Evolutionary conservation across 2,329 filamentous ascomycete species (phyloP), one percentile per base, ranked within the genome.

Genomic region (Claviceps monticola): DNA sequence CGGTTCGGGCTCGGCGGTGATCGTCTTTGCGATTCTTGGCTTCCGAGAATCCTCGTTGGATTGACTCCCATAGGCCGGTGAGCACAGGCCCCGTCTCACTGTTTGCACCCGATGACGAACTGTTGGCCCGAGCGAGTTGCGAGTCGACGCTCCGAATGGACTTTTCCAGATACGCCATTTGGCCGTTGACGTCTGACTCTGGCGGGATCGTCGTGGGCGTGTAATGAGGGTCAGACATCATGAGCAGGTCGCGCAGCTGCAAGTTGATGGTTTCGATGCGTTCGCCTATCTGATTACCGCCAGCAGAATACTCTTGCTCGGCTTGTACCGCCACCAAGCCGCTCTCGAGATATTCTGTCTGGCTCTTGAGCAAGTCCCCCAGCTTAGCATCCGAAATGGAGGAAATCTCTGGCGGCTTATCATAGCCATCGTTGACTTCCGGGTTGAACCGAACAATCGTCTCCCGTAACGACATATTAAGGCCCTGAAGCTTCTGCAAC

Each of bases 281-380:
- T 46, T 73, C 69, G 60, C 79, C 74, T 4, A 71, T 67, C 51
- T 74, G 59, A 14, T 55, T 56, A 16, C 54, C 55, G 2, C 58
- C 59, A 1, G 55, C 48, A 7, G 57, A 62, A 53, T 73, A 68
- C 48, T 73, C 69, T 59, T 82, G 76, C 57, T 81, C 79, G 16
- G 77, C 72, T 39, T 74, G 72, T 11, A 90, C 76, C 8, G 75
- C 74, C 34, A 73, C 69, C 36, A 93, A 68, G 1, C 80, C 79
- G 58, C 78, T 77, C 53, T 86, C 81, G 3, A 94, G 71, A 59
- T 88, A 90, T 42, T 83, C 79, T 19, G 93, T 66, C 60, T 90
- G 84, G 41, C 62, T 70, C 29, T 66, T 65, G 21, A 83, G 64
- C 52, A 73, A 67, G 17, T 73, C 70, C 7, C 71, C 72, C 14